Conservation (phyloP, 192 early-diverging fungal species). For the Podila verticillata region DNA sequence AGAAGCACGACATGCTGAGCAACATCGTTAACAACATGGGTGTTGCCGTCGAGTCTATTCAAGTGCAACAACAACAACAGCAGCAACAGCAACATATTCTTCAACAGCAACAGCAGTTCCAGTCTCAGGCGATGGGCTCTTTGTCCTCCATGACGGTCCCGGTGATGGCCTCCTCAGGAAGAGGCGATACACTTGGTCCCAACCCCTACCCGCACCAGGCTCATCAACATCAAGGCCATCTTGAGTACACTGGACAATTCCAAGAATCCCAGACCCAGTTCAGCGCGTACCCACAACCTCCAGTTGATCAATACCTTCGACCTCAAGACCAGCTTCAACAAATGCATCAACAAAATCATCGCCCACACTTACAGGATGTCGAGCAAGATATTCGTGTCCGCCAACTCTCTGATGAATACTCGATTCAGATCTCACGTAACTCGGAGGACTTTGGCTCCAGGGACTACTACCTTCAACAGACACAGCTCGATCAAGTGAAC, state of each 20-base stretch:
- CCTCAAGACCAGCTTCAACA: constrained; percentile 10
- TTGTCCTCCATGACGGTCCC: constrained; percentile 6
- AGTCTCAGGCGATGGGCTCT: constrained; percentile 1
- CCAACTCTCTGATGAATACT: constrained; percentile 42
- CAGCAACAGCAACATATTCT: constrained; percentile 31
- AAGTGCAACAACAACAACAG: constrained; percentile 23
- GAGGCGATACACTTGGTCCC: neutral
- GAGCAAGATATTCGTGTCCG: constrained; percentile 18
- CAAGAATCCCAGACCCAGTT: constrained; percentile 25
- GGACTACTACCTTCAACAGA: constrained; percentile 17
- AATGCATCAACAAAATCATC: constrained; percentile 22
- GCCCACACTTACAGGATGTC: constrained; percentile 29
- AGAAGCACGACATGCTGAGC: constrained; percentile 37
- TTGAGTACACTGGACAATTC: constrained; percentile 3
- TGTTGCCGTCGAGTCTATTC: constrained; percentile 38
- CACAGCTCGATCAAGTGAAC: neutral
- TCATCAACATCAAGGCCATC: constrained; percentile 11
- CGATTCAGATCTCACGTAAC: constrained; percentile 42
- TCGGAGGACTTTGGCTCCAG: constrained; percentile 30
- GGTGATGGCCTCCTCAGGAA: neutral
- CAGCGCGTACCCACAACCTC: constrained; percentile 5
- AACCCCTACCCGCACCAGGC: constrained; percentile 7
- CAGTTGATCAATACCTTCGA: constrained; percentile 5
- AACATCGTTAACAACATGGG: constrained; percentile 38
- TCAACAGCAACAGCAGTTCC: constrained; percentile 17